Evolutionary conservation across 129 eudicot species (phyloP).

Genomic region (Deinandra increscens): DNA sequence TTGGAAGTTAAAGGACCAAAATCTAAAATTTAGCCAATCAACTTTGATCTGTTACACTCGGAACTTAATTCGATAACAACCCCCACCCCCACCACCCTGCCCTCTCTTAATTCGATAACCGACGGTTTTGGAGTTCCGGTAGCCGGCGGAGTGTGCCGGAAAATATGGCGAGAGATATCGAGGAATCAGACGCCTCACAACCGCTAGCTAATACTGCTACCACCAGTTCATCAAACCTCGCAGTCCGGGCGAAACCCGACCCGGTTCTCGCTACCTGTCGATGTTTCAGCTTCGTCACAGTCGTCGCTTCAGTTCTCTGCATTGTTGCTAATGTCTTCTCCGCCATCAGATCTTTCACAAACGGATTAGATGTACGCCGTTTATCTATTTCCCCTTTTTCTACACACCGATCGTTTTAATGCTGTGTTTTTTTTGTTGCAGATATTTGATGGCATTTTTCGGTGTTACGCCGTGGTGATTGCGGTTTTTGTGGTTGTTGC

Average conservation of each 20-base stretch:
- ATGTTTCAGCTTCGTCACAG: constrained; percentile 79
- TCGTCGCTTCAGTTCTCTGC: constrained; percentile 70
- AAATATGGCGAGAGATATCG: constrained; percentile 33
- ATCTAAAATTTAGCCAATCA: neutral
- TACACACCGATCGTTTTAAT: neutral
- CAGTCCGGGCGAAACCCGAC: constrained; percentile 50
- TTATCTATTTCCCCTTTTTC: constrained; percentile 1
- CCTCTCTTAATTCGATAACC: constrained; percentile 6
- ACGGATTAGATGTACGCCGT: constrained; percentile 62
- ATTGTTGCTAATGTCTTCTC: constrained; percentile 70
- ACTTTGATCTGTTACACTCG: neutral
- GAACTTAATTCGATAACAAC: constrained; percentile 13
- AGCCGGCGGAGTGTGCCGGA: constrained; percentile 22
- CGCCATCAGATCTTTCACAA: constrained; percentile 68
- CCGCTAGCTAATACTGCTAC: constrained; percentile 16
- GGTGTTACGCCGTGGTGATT: constrained; percentile 80
- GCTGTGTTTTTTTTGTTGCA: constrained; percentile 28
- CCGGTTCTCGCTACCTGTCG: constrained; percentile 59
- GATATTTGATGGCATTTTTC: constrained; percentile 90
- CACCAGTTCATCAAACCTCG: constrained; percentile 28
- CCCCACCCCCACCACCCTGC: neutral
- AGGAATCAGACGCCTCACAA: constrained; percentile 38
- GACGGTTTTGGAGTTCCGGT: constrained; percentile 4
- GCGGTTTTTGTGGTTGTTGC: constrained; percentile 69
- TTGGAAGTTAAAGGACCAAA: neutral